Evolutionary conservation across 805 yeast genomes (phyloP).

Genomic region (Candida insectorum): DNA sequence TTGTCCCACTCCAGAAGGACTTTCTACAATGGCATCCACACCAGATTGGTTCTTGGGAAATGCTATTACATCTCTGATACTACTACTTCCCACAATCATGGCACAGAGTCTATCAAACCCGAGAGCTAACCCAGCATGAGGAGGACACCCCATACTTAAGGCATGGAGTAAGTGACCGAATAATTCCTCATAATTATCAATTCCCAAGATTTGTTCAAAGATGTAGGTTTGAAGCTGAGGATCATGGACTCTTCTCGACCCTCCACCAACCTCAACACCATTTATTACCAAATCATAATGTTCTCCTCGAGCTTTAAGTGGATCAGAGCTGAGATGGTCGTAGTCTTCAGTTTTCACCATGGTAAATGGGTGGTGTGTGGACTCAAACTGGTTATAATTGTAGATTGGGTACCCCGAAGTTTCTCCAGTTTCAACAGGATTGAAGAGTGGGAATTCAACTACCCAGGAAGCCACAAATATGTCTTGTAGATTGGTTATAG

Average conservation of each 20-base stretch:
- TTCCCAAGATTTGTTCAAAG: slow-evolving; percentile 59
- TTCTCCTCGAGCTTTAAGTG: slow-evolving; percentile 73
- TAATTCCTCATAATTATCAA: slow-evolving; percentile 53
- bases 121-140: slow-evolving; percentile 95
- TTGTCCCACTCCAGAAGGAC: slow-evolving; percentile 67
- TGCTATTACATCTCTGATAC: slow-evolving; percentile 90
- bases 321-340: slow-evolving; percentile 48
- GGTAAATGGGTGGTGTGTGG: slow-evolving; percentile 98
- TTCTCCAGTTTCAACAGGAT: slow-evolving; percentile 53
- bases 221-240: slow-evolving; percentile 71
- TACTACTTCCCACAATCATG: slow-evolving; percentile 71
- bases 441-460: slow-evolving; percentile 87
- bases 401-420: slow-evolving; percentile 48
- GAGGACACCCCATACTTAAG: slow-evolving; percentile 90
- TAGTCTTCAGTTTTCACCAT: slow-evolving; percentile 79
- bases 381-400: slow-evolving; percentile 42
- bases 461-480: slow-evolving; percentile 76
- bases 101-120: slow-evolving; percentile 95
- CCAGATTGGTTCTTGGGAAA: slow-evolving; percentile 94
- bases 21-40: slow-evolving; percentile 78
- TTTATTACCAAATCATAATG: slow-evolving; percentile 93
- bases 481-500: slow-evolving; percentile 21
- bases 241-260: slow-evolving; percentile 93
- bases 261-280: slow-evolving; percentile 97
- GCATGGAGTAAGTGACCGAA: slow-evolving; percentile 88